These are phyloP conservation scores for Fusarium goolgardi DNA, from an alignment of 2,329 filamentous ascomycete genomes.

Conservation along the genomic window DNA sequence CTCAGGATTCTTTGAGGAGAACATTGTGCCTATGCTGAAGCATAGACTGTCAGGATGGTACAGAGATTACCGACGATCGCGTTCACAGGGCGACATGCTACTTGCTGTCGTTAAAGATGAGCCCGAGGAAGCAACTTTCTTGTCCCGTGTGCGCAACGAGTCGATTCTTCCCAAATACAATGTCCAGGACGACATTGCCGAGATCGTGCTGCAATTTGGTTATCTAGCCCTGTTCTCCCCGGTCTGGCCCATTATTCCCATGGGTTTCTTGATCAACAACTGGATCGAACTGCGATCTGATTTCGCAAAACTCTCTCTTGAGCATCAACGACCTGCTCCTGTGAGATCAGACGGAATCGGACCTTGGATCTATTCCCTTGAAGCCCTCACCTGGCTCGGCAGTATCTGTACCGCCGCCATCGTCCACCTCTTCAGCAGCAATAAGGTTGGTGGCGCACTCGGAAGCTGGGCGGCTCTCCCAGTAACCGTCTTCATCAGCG, in stretches of 20 bases:
- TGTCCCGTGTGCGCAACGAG: slow-evolving; percentile 73
- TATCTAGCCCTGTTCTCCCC: slow-evolving; percentile 79
- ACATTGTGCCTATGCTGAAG: slow-evolving; percentile 76
- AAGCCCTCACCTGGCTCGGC: slow-evolving; percentile 77
- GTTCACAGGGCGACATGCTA: slow-evolving; percentile 57
- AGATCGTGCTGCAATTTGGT: slow-evolving; percentile 79
- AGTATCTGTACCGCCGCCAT: slow-evolving; percentile 78
- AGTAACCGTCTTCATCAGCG: slow-evolving; percentile 76
- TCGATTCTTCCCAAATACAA: slow-evolving; percentile 76
- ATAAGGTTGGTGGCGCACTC: slow-evolving; percentile 62
- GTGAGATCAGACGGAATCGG: slow-evolving; percentile 79
- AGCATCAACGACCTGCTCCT: slow-evolving; percentile 77
- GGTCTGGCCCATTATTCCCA: slow-evolving; percentile 78
- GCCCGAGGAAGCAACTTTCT: slow-evolving; percentile 71
- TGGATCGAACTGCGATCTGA: slow-evolving; percentile 82
- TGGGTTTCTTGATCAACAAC: slow-evolving; percentile 80
- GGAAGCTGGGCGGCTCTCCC: slow-evolving; percentile 72
- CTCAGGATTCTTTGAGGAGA: slow-evolving; percentile 77
- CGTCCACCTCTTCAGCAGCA: slow-evolving; percentile 76
- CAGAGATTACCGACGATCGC: slow-evolving; percentile 52
- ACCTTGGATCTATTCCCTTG: slow-evolving; percentile 75
- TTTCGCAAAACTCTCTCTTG: slow-evolving; percentile 79
- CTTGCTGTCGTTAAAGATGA: slow-evolving; percentile 65
- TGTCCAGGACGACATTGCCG: slow-evolving; percentile 77
- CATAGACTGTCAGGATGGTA: slow-evolving; percentile 64